Evolutionary conservation across 768 basidiomycete genomes (phyloP).

Genomic region (Termitomyces eurrhizus): DNA sequence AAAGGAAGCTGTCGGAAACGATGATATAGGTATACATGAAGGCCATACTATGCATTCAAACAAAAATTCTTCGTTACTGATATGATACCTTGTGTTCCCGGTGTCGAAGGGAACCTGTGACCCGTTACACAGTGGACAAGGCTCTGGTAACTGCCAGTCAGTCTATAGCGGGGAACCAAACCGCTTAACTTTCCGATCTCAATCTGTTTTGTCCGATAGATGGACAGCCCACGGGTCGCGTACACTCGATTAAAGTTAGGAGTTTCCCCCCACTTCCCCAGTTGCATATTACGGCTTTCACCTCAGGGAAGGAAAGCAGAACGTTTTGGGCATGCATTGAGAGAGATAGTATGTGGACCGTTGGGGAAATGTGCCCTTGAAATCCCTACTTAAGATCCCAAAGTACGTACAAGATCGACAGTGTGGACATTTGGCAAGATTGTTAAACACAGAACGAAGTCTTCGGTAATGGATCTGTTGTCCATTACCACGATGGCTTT

Average conservation of each 20-base stretch:
- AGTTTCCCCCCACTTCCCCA: not conserved
- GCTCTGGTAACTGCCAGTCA: no score
- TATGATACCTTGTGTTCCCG: no score
- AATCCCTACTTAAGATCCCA: not conserved
- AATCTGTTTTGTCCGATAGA: no score
- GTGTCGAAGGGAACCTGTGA: no score
- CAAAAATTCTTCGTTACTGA: no score
- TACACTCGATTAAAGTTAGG: not conserved
- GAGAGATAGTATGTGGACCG: not conserved
- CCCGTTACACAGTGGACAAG: no score
- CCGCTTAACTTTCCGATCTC: no score
- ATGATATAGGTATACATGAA: no score
- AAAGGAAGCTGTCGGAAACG: no score
- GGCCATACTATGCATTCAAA: no score
- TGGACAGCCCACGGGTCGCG: no score
- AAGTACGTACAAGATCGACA: not conserved
- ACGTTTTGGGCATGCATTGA: not conserved
- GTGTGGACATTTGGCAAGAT: not conserved
- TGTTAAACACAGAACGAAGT: not conserved
- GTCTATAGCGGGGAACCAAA: no score
- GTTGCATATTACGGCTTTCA: not conserved
- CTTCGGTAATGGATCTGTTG: not conserved
- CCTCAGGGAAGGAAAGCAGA: not conserved
- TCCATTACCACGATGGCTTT: not conserved
- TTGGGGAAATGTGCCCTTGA: not conserved